phyloP scores from a whole-genome alignment of 2,329 filamentous ascomycete genomes.

The Juglanconis juglandina region DNA sequence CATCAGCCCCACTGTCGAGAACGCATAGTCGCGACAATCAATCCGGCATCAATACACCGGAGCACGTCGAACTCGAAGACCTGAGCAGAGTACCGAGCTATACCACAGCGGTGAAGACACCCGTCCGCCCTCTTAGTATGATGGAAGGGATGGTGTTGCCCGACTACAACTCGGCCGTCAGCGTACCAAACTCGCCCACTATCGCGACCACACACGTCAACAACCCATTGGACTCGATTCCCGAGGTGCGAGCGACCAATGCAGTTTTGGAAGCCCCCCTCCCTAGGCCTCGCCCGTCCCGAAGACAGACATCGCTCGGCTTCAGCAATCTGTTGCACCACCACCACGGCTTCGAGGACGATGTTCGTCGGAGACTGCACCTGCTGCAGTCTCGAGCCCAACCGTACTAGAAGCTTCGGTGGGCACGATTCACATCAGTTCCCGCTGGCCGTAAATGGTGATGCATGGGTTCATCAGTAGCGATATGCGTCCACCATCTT shows the following conservation, averaged over 20 bases:
- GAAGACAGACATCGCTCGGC: constrained; percentile 24
- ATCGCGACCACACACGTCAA: constrained; percentile 33
- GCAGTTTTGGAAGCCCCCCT: constrained; percentile 12
- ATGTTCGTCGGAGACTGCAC: constrained; percentile 33
- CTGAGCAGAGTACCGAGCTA: constrained; percentile 76
- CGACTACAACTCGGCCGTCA: constrained; percentile 63
- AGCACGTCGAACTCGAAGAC: constrained; percentile 59
- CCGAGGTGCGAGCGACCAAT: constrained; percentile 25
- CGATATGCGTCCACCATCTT: neutral
- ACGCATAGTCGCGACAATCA: constrained; percentile 51
- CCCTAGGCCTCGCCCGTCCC: constrained; percentile 17
- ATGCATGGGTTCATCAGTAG: neutral
- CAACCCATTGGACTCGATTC: constrained; percentile 28
- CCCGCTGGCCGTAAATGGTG: neutral
- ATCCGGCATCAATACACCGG: constrained; percentile 52
- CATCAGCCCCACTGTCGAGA: constrained; percentile 48
- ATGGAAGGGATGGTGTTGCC: constrained; percentile 53
- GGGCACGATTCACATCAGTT: constrained; percentile 12
- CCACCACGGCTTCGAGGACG: constrained; percentile 26
- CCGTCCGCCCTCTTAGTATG: constrained; percentile 51
- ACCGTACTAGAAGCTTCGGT: constrained; percentile 16
- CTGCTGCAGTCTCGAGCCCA: constrained; percentile 32
- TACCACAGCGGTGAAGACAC: constrained; percentile 66
- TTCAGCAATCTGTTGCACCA: constrained; percentile 22
- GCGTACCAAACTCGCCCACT: constrained; percentile 48